phyloP scores from a whole-genome alignment of 2,329 filamentous ascomycete genomes.

The Ustulina deusta region DNA sequence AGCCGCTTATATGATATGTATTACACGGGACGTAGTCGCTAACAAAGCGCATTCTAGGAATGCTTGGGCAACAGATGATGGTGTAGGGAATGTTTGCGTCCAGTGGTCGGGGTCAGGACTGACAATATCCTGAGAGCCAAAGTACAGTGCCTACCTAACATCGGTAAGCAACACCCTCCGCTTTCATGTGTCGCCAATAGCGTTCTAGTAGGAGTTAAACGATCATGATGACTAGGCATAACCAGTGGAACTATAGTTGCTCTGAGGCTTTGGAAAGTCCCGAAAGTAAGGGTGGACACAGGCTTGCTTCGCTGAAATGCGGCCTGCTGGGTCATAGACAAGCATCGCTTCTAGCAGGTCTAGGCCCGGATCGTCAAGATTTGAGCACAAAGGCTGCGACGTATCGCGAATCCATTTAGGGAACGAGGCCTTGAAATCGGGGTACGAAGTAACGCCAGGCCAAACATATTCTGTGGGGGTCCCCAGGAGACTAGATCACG shows the following conservation, averaged over 20 bases:
- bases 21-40: slow-evolving; percentile 16
- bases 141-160: slow-evolving; percentile 41
- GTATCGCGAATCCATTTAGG: slow-evolving; percentile 87
- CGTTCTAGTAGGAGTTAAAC: slow-evolving; percentile 20
- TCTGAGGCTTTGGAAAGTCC: slow-evolving; percentile 47
- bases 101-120: slow-evolving; percentile 31
- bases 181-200: slow-evolving; percentile 33
- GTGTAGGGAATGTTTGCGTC: slow-evolving; percentile 33
- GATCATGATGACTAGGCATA: slow-evolving; percentile 37
- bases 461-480: slow-evolving; percentile 85
- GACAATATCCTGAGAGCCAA: slow-evolving; percentile 47
- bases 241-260: slow-evolving; percentile 40
- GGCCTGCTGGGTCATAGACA: slow-evolving; percentile 86
- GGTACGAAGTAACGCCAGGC: slow-evolving; percentile 94
- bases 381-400: slow-evolving; percentile 73
- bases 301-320: slow-evolving; percentile 90
- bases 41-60: slow-evolving; percentile 26
- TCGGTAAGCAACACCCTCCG: slow-evolving; percentile 38
- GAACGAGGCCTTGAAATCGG: slow-evolving; percentile 92
- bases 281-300: slow-evolving; percentile 87
- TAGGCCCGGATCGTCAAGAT: slow-evolving; percentile 77
- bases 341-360: slow-evolving; percentile 78
- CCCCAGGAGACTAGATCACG: slow-evolving; percentile 72
- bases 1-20: slow-evolving; percentile 23
- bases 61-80: slow-evolving; percentile 32